Evolutionary conservation across 257 asterid species (phyloP).

Genomic region (Plectranthus barbatus): DNA sequence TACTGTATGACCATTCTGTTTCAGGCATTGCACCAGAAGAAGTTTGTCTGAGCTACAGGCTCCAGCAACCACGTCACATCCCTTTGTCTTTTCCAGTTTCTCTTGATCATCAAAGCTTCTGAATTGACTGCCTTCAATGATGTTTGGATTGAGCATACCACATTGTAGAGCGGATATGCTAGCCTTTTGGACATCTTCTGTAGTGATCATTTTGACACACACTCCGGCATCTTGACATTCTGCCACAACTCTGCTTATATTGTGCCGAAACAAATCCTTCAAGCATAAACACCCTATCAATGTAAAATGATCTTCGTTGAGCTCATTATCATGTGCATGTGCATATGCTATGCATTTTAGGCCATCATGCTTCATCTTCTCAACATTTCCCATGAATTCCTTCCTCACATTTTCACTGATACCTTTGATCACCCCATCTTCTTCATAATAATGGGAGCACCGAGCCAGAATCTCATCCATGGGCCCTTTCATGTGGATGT

Average conservation of each 20-base stretch:
- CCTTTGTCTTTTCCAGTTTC: background rate
- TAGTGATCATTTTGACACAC: conserved; percentile 8
- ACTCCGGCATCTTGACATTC: conserved; percentile 11
- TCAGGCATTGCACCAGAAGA: conserved; percentile 1
- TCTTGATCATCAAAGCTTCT: background rate
- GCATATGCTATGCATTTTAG: conserved; percentile 10
- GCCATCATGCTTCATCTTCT: background rate
- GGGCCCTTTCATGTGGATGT: conserved; percentile 6
- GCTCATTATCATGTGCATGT: conserved; percentile 1
- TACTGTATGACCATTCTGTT: background rate
- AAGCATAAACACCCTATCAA: conserved; percentile 8
- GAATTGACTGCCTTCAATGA: background rate
- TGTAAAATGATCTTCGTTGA: background rate
- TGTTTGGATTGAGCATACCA: background rate
- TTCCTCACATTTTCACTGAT: background rate
- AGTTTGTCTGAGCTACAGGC: conserved; percentile 1
- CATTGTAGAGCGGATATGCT: background rate
- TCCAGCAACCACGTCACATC: background rate
- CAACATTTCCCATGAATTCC: background rate
- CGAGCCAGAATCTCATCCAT: background rate
- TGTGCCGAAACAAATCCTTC: background rate
- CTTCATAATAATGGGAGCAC: conserved; percentile 2
- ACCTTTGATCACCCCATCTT: background rate
- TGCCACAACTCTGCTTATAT: background rate
- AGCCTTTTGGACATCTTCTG: conserved; percentile 1